A percentile compares a stretch with the other conserved stretches of the same genome.
phyloP scores from a whole-genome alignment of 192 early-diverging fungal genomes.

The Coemansia interrupta region DNA sequence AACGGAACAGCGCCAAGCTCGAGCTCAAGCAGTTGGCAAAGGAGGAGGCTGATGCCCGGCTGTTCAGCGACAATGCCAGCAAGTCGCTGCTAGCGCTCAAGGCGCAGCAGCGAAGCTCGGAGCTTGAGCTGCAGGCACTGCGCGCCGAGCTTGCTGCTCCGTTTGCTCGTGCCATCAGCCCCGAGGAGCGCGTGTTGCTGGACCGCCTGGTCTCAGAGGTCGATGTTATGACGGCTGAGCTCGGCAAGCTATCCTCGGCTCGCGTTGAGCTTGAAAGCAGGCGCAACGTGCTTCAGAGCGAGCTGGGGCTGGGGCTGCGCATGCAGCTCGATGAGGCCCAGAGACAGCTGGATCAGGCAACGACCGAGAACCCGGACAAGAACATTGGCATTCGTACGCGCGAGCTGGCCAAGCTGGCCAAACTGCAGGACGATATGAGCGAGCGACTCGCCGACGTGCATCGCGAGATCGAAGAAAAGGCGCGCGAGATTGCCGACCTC shows the following conservation, averaged over 20 bases:
- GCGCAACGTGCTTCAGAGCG: conserved; percentile 70
- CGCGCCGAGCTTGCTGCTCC: conserved; percentile 60
- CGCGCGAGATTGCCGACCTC: conserved; percentile 47
- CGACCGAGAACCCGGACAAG: conserved; percentile 51
- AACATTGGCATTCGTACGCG: conserved; percentile 35
- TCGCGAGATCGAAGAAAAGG: conserved; percentile 40
- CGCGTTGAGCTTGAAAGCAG: conserved; percentile 65
- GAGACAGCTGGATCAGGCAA: conserved; percentile 58
- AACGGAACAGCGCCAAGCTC: conserved; percentile 55
- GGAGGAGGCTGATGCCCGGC: conserved; percentile 57
- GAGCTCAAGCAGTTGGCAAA: conserved; percentile 61
- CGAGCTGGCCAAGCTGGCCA: conserved; percentile 32
- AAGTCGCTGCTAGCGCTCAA: conserved; percentile 34
- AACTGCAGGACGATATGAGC: conserved; percentile 24
- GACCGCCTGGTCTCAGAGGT: conserved; percentile 51
- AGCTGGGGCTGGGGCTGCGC: conserved; percentile 66
- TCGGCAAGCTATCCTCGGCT: conserved; percentile 54
- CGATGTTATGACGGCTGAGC: conserved; percentile 57
- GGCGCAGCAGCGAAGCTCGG: conserved; percentile 30
- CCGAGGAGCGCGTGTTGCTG: conserved; percentile 56
- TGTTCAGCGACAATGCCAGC: conserved; percentile 27
- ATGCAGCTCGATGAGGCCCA: conserved; percentile 65
- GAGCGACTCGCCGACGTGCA: conserved; percentile 34
- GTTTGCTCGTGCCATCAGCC: conserved; percentile 54
- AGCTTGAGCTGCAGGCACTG: conserved; percentile 56